A percentile compares a stretch with the other conserved stretches of the same genome.
Conservation (phyloP, 2,329 filamentous ascomycete species). For the Aspergillus spinulosporus region DNA sequence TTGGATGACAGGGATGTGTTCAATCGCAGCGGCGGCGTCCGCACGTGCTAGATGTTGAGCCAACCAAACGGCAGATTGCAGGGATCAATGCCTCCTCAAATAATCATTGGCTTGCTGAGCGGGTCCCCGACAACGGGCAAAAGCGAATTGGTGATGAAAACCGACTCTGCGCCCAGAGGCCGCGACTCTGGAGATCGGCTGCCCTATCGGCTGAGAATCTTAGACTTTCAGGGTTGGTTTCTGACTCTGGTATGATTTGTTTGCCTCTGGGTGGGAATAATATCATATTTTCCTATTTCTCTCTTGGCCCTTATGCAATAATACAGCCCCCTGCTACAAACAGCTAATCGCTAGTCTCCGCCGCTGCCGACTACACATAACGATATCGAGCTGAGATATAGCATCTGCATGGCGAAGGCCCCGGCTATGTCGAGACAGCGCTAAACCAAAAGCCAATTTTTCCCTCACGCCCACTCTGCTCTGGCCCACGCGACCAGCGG, state of each 20-base stretch:
- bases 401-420: neutral
- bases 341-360: neutral
- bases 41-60: no score
- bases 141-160: neutral
- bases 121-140: neutral
- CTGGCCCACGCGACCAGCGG: constrained; percentile 2
- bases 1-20: constrained; percentile 5
- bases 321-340: neutral
- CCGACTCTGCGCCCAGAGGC: constrained; percentile 1
- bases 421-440: constrained; percentile 1
- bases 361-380: neutral
- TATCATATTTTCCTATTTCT: neutral
- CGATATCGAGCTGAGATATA: constrained; percentile 2
- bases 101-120: neutral
- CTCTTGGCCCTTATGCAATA: neutral
- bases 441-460: constrained; percentile 14
- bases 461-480: constrained; percentile 1
- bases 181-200: neutral
- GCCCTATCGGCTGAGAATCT: constrained; percentile 9
- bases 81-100: neutral
- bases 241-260: neutral
- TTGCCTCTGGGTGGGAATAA: neutral
- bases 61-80: no score
- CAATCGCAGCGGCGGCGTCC: constrained; percentile 12
- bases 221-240: neutral